phyloP scores from a whole-genome alignment of 805 yeast species.

The Cephaloascus fragrans region DNA sequence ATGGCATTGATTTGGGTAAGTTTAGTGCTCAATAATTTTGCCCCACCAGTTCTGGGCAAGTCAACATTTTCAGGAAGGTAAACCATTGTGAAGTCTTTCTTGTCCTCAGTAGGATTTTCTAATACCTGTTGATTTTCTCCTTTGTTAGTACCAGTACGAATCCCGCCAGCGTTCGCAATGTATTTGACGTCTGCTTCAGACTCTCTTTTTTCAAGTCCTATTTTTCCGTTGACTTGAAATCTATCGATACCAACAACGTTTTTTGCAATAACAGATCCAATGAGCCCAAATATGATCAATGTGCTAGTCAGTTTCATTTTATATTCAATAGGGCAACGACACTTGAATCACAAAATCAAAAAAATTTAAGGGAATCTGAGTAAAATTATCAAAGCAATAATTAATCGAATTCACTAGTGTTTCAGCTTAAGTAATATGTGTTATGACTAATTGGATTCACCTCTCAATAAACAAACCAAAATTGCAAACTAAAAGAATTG shows the following conservation, averaged over 20 bases:
- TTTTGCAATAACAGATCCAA: not conserved
- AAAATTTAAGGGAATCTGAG: not conserved
- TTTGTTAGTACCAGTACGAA: not conserved
- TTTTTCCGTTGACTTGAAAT: not conserved
- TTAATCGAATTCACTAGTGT: no score
- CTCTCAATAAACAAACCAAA: no score
- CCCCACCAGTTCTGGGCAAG: not conserved
- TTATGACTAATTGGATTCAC: no score
- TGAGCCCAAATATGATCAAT: not conserved
- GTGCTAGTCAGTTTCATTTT: not conserved
- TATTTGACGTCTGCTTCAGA: not conserved
- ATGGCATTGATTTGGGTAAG: constrained; percentile 24
- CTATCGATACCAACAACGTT: not conserved
- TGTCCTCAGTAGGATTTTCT: not conserved
- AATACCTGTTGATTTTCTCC: not conserved
- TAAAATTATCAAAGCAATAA: no score
- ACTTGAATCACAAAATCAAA: not conserved
- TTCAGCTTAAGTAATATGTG: no score
- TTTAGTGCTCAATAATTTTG: not conserved
- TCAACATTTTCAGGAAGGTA: not conserved
- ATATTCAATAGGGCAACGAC: not conserved
- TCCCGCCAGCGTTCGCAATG: not conserved
- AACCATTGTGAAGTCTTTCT: not conserved
- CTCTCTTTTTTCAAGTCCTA: not conserved
- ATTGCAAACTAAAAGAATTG: no score